phyloP scores from a whole-genome alignment of 2,329 filamentous ascomycete genomes.

The Penicillium palitans region DNA sequence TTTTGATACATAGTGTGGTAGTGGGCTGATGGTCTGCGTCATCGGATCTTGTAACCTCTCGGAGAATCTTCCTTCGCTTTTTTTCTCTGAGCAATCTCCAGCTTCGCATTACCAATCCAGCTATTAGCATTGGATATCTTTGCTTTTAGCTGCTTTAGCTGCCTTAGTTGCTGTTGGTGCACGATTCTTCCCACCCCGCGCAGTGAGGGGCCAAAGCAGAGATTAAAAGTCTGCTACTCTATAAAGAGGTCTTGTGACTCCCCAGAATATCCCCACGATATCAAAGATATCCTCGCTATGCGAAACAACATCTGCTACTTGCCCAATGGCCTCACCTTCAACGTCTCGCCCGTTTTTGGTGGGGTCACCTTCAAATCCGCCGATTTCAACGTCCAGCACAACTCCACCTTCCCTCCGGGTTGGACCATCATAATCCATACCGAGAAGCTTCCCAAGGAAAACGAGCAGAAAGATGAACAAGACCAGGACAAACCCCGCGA shows the following conservation, averaged over 20 bases:
- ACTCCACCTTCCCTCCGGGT: conserved; percentile 69
- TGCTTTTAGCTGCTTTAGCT: not conserved
- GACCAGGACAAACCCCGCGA: conserved; percentile 19
- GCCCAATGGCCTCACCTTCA: conserved; percentile 83
- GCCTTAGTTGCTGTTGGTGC: not conserved
- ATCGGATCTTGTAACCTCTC: conserved; percentile 3
- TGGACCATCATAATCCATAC: conserved; percentile 89
- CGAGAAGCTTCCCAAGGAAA: conserved; percentile 46
- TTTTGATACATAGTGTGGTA: not conserved
- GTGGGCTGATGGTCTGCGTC: conserved; percentile 13
- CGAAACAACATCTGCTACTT: conserved; percentile 53
- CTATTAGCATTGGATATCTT: not conserved
- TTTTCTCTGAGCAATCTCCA: conserved; percentile 2
- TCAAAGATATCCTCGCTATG: conserved; percentile 22
- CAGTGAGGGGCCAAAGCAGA: conserved; percentile 10
- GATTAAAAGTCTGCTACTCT: not conserved
- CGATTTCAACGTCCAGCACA: conserved; percentile 64
- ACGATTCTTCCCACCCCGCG: conserved; percentile 5
- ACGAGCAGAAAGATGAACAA: conserved; percentile 18
- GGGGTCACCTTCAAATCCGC: conserved; percentile 86
- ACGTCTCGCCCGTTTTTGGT: conserved; percentile 83
- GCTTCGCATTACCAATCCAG: conserved; percentile 6
- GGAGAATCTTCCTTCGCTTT: not conserved
- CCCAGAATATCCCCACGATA: not conserved
- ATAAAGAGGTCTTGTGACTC: not conserved